Evolutionary conservation across 83 land plant genomes (phyloP).

Genomic region (Isoetes engelmannii): DNA sequence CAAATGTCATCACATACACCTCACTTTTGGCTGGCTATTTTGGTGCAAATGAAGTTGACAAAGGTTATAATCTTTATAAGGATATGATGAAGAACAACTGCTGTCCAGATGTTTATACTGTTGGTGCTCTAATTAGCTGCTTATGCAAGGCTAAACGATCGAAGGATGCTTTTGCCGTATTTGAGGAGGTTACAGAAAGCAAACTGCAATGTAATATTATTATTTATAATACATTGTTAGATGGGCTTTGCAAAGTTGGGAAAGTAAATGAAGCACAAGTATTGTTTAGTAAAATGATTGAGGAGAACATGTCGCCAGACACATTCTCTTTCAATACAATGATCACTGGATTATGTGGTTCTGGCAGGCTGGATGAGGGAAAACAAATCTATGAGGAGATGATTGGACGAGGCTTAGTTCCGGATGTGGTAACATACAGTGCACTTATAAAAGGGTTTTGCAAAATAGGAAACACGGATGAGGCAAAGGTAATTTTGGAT

Average conservation of each 20-base stretch:
- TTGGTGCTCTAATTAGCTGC: not conserved
- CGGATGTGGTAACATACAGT: not conserved
- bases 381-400: not conserved
- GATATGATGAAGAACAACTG: not conserved
- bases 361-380: not conserved
- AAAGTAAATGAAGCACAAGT: not conserved
- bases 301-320: not conserved
- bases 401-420: not conserved
- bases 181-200: not conserved
- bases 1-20: constrained; percentile 2
- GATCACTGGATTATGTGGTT: not conserved
- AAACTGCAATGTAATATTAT: not conserved
- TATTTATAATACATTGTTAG: not conserved
- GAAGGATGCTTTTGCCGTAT: not conserved
- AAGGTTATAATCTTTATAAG: not conserved
- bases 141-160: not conserved
- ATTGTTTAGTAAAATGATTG: not conserved
- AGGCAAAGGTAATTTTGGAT: not conserved
- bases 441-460: not conserved
- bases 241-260: constrained; percentile 1
- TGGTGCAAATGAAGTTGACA: not conserved
- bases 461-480: not conserved
- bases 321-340: not conserved
- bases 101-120: not conserved
- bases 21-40: not conserved